Conservation (phyloP, 192 early-diverging fungal species). For the Podila epigama region DNA sequence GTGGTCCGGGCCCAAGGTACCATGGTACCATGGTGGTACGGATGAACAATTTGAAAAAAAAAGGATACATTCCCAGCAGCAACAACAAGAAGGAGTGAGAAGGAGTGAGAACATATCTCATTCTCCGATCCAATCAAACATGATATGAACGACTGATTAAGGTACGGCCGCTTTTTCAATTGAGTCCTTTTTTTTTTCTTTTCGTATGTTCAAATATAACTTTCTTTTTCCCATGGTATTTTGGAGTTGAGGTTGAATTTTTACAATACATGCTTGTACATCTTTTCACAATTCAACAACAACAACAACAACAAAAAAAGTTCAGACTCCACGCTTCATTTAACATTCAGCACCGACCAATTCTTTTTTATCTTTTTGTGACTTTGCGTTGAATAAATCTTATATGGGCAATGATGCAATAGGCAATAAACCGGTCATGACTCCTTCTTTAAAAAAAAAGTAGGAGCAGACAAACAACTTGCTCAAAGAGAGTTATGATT, state of each 20-base stretch:
- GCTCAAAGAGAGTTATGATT: too few relatives aligned
- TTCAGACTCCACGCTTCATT: background rate
- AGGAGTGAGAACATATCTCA: background rate
- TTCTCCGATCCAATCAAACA: background rate
- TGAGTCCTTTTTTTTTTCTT: too few relatives aligned
- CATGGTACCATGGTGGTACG: too few relatives aligned
- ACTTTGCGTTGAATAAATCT: background rate
- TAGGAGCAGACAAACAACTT: too few relatives aligned
- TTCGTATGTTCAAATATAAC: too few relatives aligned
- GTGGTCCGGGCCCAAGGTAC: constrained; percentile 1
- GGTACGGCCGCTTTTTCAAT: background rate
- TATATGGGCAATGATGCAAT: background rate
- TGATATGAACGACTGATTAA: background rate
- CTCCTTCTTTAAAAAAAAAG: too few relatives aligned
- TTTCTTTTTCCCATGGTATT: too few relatives aligned
- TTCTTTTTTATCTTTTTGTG: background rate
- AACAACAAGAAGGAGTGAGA: background rate
- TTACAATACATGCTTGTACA: background rate
- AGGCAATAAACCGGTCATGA: background rate
- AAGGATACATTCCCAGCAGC: background rate
- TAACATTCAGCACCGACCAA: background rate
- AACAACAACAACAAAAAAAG: background rate
- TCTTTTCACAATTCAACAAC: background rate
- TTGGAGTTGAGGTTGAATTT: too few relatives aligned
- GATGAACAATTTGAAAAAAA: background rate